Conservation (phyloP, 75 land plant genomes). For the Larix kaempferi region DNA sequence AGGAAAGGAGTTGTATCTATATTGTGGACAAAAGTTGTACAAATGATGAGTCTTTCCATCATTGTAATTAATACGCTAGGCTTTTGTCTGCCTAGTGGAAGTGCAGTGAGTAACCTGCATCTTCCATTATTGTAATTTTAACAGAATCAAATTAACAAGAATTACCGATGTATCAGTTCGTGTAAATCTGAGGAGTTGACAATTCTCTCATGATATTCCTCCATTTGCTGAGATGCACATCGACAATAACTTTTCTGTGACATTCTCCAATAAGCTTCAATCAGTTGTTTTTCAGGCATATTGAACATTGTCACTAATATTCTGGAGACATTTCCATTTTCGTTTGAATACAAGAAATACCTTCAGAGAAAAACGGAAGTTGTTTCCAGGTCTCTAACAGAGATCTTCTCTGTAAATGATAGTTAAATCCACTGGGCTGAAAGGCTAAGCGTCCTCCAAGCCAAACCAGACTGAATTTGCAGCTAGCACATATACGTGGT, state of each 20-base stretch:
- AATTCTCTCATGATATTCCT: not conserved
- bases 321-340: too few species aligned
- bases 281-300: too few species aligned
- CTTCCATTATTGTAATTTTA: constrained; percentile 10
- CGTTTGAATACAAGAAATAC: too few species aligned
- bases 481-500: too few species aligned
- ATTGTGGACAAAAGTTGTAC: constrained; percentile 4
- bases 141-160: constrained; percentile 6
- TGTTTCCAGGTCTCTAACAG: too few species aligned
- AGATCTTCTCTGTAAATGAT: too few species aligned
- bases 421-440: too few species aligned
- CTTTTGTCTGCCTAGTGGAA: constrained; percentile 7
- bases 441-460: too few species aligned
- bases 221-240: constrained; percentile 6
- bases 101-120: constrained; percentile 9
- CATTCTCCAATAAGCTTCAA: not conserved
- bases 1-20: constrained; percentile 12
- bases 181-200: not conserved
- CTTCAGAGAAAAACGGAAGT: too few species aligned
- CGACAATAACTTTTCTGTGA: not conserved
- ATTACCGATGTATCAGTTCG: not conserved
- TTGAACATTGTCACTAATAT: too few species aligned
- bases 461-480: too few species aligned
- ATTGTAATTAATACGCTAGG: constrained; percentile 2
- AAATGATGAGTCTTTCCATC: constrained; percentile 8